phyloP scores from a whole-genome alignment of 495 filamentous ascomycete species.

The Aspergillus biplanus region DNA sequence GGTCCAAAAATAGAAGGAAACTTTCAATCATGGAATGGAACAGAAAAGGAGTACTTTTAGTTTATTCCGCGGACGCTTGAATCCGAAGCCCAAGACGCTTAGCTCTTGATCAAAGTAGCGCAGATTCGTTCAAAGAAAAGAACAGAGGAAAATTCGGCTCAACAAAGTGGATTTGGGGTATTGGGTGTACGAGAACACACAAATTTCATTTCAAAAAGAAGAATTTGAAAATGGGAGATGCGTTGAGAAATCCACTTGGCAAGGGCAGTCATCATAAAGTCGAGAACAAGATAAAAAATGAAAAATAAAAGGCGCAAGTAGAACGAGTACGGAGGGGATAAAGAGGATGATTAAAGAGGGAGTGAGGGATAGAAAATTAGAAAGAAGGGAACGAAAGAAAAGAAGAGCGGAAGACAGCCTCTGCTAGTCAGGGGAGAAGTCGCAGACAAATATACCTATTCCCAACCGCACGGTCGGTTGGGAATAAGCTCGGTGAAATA shows the following conservation, averaged over 20 bases:
- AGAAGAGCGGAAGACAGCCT: not conserved
- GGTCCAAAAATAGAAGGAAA: slow-evolving; percentile 26
- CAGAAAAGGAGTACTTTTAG: slow-evolving; percentile 44
- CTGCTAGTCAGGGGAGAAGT: not conserved
- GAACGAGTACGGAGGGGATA: slow-evolving; percentile 15
- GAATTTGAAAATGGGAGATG: slow-evolving; percentile 43
- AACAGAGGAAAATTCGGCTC: slow-evolving; percentile 37
- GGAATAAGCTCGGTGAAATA: slow-evolving; percentile 15
- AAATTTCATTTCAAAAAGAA: slow-evolving; percentile 52
- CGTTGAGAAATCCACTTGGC: slow-evolving; percentile 49
- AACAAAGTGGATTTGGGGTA: slow-evolving; percentile 53
- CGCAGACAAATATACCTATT: not conserved
- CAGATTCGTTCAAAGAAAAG: slow-evolving; percentile 39
- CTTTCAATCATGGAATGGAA: slow-evolving; percentile 32
- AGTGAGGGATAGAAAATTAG: slow-evolving; percentile 17
- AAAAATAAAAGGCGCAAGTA: slow-evolving; percentile 18
- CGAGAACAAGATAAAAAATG: slow-evolving; percentile 15
- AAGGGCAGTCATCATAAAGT: slow-evolving; percentile 34
- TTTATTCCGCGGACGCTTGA: slow-evolving; percentile 44
- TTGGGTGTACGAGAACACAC: slow-evolving; percentile 51
- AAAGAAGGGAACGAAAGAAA: slow-evolving; percentile 18
- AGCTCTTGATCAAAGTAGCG: slow-evolving; percentile 35
- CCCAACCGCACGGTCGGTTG: slow-evolving; percentile 3
- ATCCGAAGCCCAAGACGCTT: slow-evolving; percentile 43
- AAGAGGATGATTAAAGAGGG: slow-evolving; percentile 19